Evolutionary conservation across 2,329 filamentous ascomycete species (phyloP).

Genomic region (Xylaria hypoxylon): DNA sequence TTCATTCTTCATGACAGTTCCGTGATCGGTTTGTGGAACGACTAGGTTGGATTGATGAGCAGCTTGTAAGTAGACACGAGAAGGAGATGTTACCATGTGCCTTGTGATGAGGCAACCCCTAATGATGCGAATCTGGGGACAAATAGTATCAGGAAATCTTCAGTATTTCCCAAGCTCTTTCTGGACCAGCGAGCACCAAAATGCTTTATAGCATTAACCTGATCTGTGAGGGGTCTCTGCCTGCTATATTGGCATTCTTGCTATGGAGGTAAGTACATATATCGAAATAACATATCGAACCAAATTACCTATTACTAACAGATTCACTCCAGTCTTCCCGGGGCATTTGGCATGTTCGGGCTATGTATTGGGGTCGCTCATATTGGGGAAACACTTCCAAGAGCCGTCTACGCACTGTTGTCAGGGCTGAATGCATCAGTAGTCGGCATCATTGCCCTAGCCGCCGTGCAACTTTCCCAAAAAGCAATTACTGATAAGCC

Average conservation of each 20-base stretch:
- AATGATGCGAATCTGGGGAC: not conserved
- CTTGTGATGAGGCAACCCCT: not conserved
- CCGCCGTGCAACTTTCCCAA: conserved; percentile 73
- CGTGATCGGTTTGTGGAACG: conserved; percentile 64
- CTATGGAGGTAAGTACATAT: conserved; percentile 67
- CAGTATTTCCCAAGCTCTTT: conserved; percentile 74
- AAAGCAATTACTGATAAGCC: conserved; percentile 75
- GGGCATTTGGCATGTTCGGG: conserved; percentile 76
- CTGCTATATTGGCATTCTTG: conserved; percentile 69
- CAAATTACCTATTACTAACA: not conserved
- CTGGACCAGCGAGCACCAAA: conserved; percentile 76
- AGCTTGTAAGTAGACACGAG: conserved; percentile 61
- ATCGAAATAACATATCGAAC: not conserved
- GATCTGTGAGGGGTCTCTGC: conserved; percentile 69
- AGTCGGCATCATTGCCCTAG: conserved; percentile 77
- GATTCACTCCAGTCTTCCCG: conserved; percentile 65
- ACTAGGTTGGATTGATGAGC: conserved; percentile 74
- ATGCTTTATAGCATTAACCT: conserved; percentile 77
- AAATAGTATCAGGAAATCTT: conserved; percentile 76
- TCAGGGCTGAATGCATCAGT: conserved; percentile 79
- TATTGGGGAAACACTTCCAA: conserved; percentile 69
- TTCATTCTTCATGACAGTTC: conserved; percentile 59
- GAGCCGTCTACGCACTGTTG: conserved; percentile 74
- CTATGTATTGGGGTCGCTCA: conserved; percentile 73
- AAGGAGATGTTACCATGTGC: not conserved